Conservation (phyloP, 805 yeast species). For the Candida endomychidarum region DNA sequence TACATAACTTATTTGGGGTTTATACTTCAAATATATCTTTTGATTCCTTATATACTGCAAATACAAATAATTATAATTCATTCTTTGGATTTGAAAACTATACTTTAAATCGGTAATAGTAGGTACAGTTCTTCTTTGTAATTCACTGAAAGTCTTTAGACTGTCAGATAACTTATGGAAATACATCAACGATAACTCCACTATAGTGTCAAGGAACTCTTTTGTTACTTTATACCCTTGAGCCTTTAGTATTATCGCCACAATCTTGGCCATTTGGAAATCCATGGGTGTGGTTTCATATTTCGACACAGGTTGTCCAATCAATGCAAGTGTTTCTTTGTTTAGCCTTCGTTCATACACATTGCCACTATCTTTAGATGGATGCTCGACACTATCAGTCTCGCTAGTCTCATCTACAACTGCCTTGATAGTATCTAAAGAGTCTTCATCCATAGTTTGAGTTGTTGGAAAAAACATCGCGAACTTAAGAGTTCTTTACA, state of each 20-base stretch:
- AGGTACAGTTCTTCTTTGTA: constrained; percentile 60
- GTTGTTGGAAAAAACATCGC: background rate
- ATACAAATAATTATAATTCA: constrained; percentile 41
- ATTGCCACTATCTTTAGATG: too few species aligned
- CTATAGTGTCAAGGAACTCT: constrained; percentile 29
- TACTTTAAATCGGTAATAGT: constrained; percentile 51
- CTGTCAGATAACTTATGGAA: constrained; percentile 37
- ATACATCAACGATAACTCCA: constrained; percentile 29
- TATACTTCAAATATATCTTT: constrained; percentile 17
- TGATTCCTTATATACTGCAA: constrained; percentile 25
- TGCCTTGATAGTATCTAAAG: background rate
- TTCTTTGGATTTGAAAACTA: constrained; percentile 42
- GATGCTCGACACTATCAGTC: too few species aligned
- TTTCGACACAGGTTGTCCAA: constrained; percentile 8
- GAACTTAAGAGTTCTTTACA: too few species aligned
- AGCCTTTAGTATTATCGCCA: constrained; percentile 26
- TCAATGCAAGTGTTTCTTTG: constrained; percentile 5
- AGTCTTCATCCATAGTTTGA: background rate
- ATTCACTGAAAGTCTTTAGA: constrained; percentile 51
- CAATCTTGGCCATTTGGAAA: constrained; percentile 27
- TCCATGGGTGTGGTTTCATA: constrained; percentile 22
- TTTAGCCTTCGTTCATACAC: constrained; percentile 2
- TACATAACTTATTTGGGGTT: constrained; percentile 12
- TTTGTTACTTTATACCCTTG: constrained; percentile 22
- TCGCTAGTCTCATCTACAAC: background rate